A percentile compares a stretch with the other conserved stretches of the same genome.
phyloP scores from a whole-genome alignment of 129 eudicot species.

The Flaveria robusta region DNA sequence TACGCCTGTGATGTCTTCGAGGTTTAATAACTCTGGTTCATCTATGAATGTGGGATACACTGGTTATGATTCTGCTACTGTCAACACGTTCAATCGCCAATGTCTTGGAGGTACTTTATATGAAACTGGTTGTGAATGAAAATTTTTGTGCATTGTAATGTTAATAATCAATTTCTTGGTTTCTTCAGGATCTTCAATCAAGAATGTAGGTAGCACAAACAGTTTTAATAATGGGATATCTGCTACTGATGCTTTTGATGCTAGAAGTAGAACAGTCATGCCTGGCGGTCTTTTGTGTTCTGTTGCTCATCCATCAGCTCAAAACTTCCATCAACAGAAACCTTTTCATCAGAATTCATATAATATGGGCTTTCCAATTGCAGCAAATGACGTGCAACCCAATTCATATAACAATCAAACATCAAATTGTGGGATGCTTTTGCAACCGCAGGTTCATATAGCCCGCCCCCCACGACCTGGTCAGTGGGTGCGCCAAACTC shows the following conservation, averaged over 20 bases:
- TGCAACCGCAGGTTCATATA: conserved; percentile 20
- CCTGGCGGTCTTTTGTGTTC: conserved; percentile 26
- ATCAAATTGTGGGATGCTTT: conserved; percentile 12
- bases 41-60: conserved; percentile 18
- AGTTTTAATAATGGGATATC: conserved; percentile 23
- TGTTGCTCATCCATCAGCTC: conserved; percentile 17
- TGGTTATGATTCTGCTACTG: too few relatives aligned
- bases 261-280: conserved; percentile 23
- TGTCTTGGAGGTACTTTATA: conserved; percentile 28
- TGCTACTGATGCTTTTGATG: neutral
- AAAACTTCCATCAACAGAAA: conserved; percentile 19
- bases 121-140: neutral
- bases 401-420: neutral
- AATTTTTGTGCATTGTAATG: neutral
- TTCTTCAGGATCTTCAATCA: conserved; percentile 36
- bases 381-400: conserved; percentile 16
- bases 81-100: neutral
- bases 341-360: conserved; percentile 19
- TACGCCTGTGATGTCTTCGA: conserved; percentile 13
- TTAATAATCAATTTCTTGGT: neutral
- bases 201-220: conserved; percentile 12
- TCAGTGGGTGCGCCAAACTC: conserved; percentile 27
- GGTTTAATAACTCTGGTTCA: conserved; percentile 8
- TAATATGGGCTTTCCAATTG: neutral
- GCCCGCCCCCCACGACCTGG: conserved; percentile 19